Conservation (phyloP, 495 filamentous ascomycete species). For the Podospora anserina region DNA sequence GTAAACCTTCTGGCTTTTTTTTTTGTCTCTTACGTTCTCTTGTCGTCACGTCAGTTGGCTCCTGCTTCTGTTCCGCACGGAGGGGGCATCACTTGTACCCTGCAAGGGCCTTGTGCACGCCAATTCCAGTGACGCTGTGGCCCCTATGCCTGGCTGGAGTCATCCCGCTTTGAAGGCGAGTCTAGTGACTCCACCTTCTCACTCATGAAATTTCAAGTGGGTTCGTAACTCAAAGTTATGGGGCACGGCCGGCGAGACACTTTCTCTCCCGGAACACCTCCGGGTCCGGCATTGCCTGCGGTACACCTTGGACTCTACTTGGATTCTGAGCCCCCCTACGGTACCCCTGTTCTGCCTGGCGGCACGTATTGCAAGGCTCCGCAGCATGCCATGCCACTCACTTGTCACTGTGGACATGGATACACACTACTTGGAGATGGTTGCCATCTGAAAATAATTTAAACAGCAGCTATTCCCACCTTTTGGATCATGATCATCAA, state of each 20-base stretch:
- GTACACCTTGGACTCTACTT: not conserved
- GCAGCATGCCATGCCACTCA: not conserved
- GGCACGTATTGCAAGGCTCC: slow-evolving; percentile 1
- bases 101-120: slow-evolving; percentile 3
- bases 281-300: not conserved
- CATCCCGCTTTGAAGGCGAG: slow-evolving; percentile 1
- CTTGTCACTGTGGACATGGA: not conserved
- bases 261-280: slow-evolving; percentile 1
- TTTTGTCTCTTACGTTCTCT: not conserved
- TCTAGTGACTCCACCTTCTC: slow-evolving; percentile 4
- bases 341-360: slow-evolving; percentile 3
- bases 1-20: not conserved
- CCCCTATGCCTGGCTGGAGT: not conserved
- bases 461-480: not conserved
- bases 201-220: slow-evolving; percentile 1
- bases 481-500: not conserved
- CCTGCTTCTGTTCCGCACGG: not conserved
- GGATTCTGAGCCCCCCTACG: not conserved
- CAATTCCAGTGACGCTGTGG: not conserved
- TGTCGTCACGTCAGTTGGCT: slow-evolving; percentile 2
- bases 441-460: slow-evolving; percentile 6
- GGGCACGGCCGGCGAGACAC: not conserved
- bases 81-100: not conserved
- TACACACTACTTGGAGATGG: not conserved
- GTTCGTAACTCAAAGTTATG: not conserved